These are phyloP conservation scores for Metarhizium anisopliae DNA, from an alignment of 2,329 filamentous ascomycete species.

Conservation along the genomic window DNA sequence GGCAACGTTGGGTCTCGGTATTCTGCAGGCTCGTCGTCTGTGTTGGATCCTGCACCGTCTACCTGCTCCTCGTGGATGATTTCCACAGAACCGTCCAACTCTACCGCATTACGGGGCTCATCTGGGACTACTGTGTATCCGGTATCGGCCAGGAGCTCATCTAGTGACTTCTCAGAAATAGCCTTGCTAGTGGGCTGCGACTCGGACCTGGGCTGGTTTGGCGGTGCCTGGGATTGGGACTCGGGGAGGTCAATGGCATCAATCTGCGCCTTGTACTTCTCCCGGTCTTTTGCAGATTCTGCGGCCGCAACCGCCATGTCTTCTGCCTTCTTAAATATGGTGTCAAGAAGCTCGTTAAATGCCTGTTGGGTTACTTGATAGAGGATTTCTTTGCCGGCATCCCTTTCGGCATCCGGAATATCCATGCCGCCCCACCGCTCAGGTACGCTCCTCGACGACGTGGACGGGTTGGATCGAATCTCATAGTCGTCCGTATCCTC, in stretches of 20 bases:
- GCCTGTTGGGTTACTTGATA: constrained; percentile 86
- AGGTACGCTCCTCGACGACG: constrained; percentile 61
- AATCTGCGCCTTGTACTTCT: constrained; percentile 43
- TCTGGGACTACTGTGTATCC: constrained; percentile 34
- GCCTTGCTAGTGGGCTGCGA: background rate
- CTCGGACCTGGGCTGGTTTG: constrained; percentile 8
- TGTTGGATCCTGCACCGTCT: constrained; percentile 6
- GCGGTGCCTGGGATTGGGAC: constrained; percentile 11
- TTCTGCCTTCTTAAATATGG: constrained; percentile 75
- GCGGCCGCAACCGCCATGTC: constrained; percentile 62
- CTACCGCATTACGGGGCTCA: constrained; percentile 22
- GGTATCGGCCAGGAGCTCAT: constrained; percentile 30
- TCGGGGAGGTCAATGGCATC: constrained; percentile 26
- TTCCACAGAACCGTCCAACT: constrained; percentile 19
- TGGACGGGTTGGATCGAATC: constrained; percentile 60
- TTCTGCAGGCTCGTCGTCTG: constrained; percentile 13
- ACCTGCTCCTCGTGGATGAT: constrained; percentile 13
- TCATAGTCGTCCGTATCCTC: constrained; percentile 65
- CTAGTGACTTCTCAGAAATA: constrained; percentile 17
- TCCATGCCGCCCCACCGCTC: constrained; percentile 73
- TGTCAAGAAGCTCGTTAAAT: constrained; percentile 85
- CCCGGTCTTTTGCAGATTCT: constrained; percentile 52
- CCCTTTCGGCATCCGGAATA: constrained; percentile 69
- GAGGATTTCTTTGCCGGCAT: constrained; percentile 79
- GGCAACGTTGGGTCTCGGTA: constrained; percentile 55